Base-by-base conservation (phyloP, 441 rosid genomes). In the Erodium trifolium region DNA sequence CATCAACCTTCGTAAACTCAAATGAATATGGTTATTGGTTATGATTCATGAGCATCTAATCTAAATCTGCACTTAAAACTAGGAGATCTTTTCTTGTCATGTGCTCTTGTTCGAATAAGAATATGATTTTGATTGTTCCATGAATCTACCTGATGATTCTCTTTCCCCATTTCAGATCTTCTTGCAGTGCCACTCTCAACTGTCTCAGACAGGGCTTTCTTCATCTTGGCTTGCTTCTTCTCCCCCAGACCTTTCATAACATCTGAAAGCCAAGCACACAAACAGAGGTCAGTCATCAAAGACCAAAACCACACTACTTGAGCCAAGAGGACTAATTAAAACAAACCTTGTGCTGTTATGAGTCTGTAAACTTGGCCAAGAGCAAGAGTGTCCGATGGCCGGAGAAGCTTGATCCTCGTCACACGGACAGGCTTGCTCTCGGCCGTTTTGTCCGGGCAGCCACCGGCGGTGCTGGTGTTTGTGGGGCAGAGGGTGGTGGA, bases 341-440 rank as follows among this genome's bases (percentile, higher is more conserved):
- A 27, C 60, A 35, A 55, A 92, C 98, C 98, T 87, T 89, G 83
- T 49, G 88, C 62, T 5, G 92, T 85, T 69, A 91, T 81, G 75
- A 93, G 98, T 64, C 94, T 84, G 71, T 93, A 91, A 68, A 85
- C 88, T 55, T 88, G 90, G 68, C 98, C 98, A 49, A 88, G 91
- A 70, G 67, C 82, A 53, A 93, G 92, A 49, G 88, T 83, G 62
- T 93, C 96, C 0, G 90, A 83, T 0, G 97, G 94, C 23, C 90
- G 87, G 70, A 93, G 98, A 65, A 93, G 96, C 87, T 93, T 93
- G 41, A 93, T 91, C 78, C 88, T 79, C 5, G 98, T 93, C 17
- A 93, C 71, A 57, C 96, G 77, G 67, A 93, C 85, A 13, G 87
- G 78, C 63, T 65, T 69, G 65, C 1, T n/a, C 1, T 23, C 27